A percentile compares a stretch with the other conserved stretches of the same genome.
These are phyloP conservation scores for Hyphochytrium catenoides DNA, from an alignment of 352 stramenopile species.

Conservation along the genomic window DNA sequence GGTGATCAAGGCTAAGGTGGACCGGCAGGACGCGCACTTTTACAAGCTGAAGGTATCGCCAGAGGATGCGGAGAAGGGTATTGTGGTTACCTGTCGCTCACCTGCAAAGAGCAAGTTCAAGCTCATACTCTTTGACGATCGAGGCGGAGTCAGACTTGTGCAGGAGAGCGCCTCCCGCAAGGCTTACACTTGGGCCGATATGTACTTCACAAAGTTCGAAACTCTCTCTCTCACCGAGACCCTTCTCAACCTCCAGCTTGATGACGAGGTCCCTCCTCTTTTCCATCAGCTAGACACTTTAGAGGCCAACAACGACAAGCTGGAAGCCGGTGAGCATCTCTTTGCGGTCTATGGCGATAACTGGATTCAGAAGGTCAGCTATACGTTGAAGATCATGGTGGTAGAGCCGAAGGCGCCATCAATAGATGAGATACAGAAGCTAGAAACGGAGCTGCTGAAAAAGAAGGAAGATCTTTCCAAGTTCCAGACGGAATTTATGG, in stretches of 20 bases:
- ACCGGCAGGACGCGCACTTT: constrained; percentile 67
- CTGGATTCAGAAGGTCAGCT: constrained; percentile 58
- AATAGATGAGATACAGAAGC: constrained; percentile 34
- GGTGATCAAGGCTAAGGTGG: constrained; percentile 37
- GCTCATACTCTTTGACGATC: constrained; percentile 48
- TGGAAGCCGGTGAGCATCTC: constrained; percentile 50
- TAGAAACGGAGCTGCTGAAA: constrained; percentile 32
- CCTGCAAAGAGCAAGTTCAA: constrained; percentile 64
- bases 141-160: constrained; percentile 46
- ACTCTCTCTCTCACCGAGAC: too few species aligned
- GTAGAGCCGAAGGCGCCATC: constrained; percentile 12
- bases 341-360: constrained; percentile 68
- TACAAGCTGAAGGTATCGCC: constrained; percentile 44
- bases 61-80: constrained; percentile 21
- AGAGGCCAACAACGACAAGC: too few species aligned
- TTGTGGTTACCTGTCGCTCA: constrained; percentile 55
- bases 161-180: constrained; percentile 50
- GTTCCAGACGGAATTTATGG: constrained; percentile 45
- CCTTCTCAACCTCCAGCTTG: too few species aligned
- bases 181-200: constrained; percentile 51
- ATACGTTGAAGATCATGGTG: constrained; percentile 46
- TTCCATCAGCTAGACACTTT: too few species aligned
- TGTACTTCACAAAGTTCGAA: constrained; percentile 52
- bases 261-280: too few species aligned
- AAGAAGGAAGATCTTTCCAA: constrained; percentile 47